Conservation (phyloP, 305 asterid species). For the Fraxinus ornus region DNA sequence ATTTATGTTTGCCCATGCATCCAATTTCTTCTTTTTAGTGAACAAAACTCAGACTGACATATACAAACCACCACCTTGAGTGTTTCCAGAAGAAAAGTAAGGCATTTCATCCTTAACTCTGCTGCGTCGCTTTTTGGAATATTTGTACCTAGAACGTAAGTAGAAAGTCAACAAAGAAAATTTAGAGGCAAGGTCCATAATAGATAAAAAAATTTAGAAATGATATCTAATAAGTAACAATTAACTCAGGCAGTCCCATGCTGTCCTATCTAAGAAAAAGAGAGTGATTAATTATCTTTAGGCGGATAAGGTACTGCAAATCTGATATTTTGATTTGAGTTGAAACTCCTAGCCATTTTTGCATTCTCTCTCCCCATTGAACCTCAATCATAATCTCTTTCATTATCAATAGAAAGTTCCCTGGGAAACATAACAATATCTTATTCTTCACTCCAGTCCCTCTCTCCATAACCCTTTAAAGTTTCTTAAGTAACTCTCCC, state of each 20-base stretch:
- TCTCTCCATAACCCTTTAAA: not conserved
- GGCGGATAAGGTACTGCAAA: not conserved
- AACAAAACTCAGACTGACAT: not conserved
- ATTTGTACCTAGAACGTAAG: slow-evolving; percentile 62
- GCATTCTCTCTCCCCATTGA: not conserved
- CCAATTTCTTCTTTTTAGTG: slow-evolving; percentile 1
- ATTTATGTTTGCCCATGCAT: not conserved
- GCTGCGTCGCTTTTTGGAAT: slow-evolving; percentile 78
- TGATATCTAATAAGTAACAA: slow-evolving; percentile 13
- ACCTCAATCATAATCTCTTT: not conserved
- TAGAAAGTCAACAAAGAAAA: slow-evolving; percentile 6
- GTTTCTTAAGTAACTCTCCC: not conserved
- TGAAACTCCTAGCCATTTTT: not conserved
- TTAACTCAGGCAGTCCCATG: not conserved
- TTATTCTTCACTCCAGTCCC: not conserved
- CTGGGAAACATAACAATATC: not conserved
- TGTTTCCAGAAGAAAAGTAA: slow-evolving; percentile 64
- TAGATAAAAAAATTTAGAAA: not conserved
- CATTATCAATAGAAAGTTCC: not conserved
- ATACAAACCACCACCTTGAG: slow-evolving; percentile 53
- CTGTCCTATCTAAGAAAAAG: not conserved
- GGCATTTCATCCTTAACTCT: slow-evolving; percentile 61
- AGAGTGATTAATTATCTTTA: not conserved
- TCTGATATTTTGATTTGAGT: not conserved
- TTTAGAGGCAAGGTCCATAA: slow-evolving; percentile 8